Percentiles rank a stretch among this genome's conserved stretches.
Evolutionary conservation across 306 rosid species (phyloP).

Genomic region (Ziziphus jujuba): DNA sequence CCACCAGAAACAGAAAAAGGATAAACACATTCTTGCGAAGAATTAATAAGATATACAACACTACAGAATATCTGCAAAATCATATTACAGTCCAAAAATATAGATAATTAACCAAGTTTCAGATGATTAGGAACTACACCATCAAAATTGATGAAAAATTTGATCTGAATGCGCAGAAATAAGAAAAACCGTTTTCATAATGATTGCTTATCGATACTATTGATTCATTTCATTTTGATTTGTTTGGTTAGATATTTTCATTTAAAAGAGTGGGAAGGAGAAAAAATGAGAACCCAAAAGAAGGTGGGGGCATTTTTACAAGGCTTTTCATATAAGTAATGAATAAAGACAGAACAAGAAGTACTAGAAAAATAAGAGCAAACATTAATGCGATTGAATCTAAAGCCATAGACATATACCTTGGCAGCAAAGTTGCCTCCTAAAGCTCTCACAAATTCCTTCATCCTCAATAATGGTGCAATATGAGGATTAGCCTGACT

Average conservation of each 20-base stretch:
- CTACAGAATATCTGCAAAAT: neutral
- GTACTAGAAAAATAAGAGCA: neutral
- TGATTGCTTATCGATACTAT: neutral
- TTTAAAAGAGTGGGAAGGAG: neutral
- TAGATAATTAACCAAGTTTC: neutral
- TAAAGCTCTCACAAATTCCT: slow-evolving; percentile 69
- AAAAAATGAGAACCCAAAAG: neutral
- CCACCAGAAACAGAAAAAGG: neutral
- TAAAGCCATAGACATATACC: slow-evolving; percentile 48
- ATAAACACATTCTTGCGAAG: no score
- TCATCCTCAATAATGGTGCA: slow-evolving; percentile 84
- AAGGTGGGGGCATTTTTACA: neutral
- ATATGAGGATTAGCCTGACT: slow-evolving; percentile 97
- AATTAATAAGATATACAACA: neutral
- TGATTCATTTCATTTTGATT: neutral
- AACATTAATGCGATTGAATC: neutral
- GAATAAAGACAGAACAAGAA: slow-evolving; percentile 1
- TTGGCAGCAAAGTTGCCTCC: slow-evolving; percentile 98
- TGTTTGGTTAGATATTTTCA: neutral
- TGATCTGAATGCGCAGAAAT: neutral
- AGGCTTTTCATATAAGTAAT: neutral
- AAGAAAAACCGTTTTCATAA: neutral
- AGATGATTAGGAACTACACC: neutral
- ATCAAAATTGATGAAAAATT: neutral
- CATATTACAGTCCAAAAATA: neutral